Conservation (phyloP, 208 protist genomes). For the Trypanosoma grayi region DNA sequence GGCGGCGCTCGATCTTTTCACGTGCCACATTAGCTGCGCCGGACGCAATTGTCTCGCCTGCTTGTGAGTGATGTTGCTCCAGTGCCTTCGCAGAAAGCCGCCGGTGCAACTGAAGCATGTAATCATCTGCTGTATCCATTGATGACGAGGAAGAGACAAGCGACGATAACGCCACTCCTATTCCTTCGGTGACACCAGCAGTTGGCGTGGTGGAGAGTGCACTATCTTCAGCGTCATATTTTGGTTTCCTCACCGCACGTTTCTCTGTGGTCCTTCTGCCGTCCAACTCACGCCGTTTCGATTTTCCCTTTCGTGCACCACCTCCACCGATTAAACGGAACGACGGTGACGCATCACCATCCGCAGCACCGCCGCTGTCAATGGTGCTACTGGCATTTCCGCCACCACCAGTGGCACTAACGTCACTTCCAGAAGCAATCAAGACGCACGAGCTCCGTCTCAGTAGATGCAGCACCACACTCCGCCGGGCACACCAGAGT, state of each 20-base stretch:
- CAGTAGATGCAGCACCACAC: conserved; percentile 1
- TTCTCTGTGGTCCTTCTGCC: not conserved
- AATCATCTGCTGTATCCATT: not conserved
- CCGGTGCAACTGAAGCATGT: conserved; percentile 12
- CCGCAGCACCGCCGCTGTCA: not conserved
- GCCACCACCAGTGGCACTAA: not conserved
- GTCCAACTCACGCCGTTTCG: not conserved
- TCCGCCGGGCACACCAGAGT: not conserved
- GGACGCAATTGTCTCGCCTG: conserved; percentile 9
- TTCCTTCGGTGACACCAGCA: not conserved
- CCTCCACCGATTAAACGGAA: too few species aligned
- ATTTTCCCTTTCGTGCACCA: not conserved
- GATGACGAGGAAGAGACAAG: not conserved
- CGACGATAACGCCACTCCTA: not conserved
- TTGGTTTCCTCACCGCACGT: too few species aligned
- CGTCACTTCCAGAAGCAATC: not conserved
- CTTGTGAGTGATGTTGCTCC: not conserved
- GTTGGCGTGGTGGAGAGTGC: not conserved
- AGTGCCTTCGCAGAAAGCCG: conserved; percentile 5
- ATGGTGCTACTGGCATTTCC: not conserved
- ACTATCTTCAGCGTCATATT: too few species aligned
- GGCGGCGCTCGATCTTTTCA: conserved; percentile 69
- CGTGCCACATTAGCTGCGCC: conserved; percentile 16
- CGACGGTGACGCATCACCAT: too few species aligned
- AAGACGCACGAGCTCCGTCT: not conserved